These are phyloP conservation scores for Elsinoe batatas DNA, from an alignment of 2,329 filamentous ascomycete genomes.

Conservation along the genomic window DNA sequence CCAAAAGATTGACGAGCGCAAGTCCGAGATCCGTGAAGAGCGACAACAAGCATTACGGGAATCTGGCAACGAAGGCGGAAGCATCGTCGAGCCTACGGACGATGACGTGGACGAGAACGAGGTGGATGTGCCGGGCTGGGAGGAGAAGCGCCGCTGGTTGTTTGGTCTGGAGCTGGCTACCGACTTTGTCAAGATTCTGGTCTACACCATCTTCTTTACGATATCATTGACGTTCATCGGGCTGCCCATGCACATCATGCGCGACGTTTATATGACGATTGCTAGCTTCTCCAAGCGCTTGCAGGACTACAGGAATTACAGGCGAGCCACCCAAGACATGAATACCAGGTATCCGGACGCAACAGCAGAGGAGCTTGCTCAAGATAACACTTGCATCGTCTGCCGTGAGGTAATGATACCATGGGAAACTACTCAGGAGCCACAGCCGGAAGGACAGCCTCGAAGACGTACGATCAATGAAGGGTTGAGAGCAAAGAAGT, in stretches of 20 bases:
- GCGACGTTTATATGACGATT: conserved; percentile 89
- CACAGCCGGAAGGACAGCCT: conserved; percentile 24
- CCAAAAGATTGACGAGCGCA: conserved; percentile 57
- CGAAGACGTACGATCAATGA: conserved; percentile 49
- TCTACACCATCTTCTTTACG: conserved; percentile 86
- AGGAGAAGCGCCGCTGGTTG: conserved; percentile 87
- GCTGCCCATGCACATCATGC: conserved; percentile 89
- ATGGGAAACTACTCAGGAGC: conserved; percentile 49
- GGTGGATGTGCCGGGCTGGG: conserved; percentile 91
- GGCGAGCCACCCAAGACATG: conserved; percentile 89
- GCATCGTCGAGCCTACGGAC: conserved; percentile 43
- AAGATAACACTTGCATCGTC: conserved; percentile 94
- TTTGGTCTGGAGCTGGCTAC: conserved; percentile 67
- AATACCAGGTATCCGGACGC: conserved; percentile 83
- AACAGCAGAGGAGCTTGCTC: conserved; percentile 69
- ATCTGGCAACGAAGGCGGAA: conserved; percentile 31
- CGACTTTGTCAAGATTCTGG: conserved; percentile 84
- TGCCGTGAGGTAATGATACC: conserved; percentile 91
- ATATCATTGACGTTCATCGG: conserved; percentile 92
- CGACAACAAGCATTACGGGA: conserved; percentile 32
- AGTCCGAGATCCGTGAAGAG: conserved; percentile 51
- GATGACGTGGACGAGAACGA: conserved; percentile 87
- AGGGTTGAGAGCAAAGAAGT: conserved; percentile 80
- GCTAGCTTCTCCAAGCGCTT: conserved; percentile 84
- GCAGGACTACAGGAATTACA: conserved; percentile 79